Evolutionary conservation across 805 yeast species (phyloP).

Genomic region (Candida vaughaniae): DNA sequence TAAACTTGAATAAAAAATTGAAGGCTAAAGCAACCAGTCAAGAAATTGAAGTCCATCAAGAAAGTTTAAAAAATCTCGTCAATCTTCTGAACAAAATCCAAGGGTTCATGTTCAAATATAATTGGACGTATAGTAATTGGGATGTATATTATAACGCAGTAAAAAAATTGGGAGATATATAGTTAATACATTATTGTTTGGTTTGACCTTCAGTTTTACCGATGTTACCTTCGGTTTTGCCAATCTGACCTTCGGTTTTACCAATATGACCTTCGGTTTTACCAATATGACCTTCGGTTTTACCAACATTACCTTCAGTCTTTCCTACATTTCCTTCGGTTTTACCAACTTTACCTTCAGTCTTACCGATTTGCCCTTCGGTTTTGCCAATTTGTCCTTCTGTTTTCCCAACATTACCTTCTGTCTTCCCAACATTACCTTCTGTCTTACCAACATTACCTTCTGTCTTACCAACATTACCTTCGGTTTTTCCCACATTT

Average conservation of each 20-base stretch:
- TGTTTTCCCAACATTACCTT: conserved; percentile 11
- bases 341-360: conserved; percentile 12
- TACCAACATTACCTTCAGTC: conserved; percentile 5
- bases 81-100: conserved; percentile 9
- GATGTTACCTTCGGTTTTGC: conserved; percentile 10
- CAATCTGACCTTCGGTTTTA: conserved; percentile 11
- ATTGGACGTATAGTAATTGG: conserved; percentile 13
- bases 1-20: conserved; percentile 45
- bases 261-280: conserved; percentile 7
- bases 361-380: conserved; percentile 11
- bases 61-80: conserved; percentile 24
- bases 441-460: conserved; percentile 9
- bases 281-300: conserved; percentile 8
- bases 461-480: conserved; percentile 9
- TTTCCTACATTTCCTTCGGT: conserved; percentile 8
- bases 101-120: conserved; percentile 10
- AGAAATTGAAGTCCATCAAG: conserved; percentile 58
- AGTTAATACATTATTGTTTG: background rate
- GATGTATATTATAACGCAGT: conserved; percentile 10
- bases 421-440: conserved; percentile 10
- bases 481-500: conserved; percentile 11
- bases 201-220: conserved; percentile 10
- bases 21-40: conserved; percentile 66
- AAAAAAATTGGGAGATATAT: conserved; percentile 4
- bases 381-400: conserved; percentile 9